phyloP scores from a whole-genome alignment of 2,329 filamentous ascomycete genomes.

The Pestalotiopsis sp. region DNA sequence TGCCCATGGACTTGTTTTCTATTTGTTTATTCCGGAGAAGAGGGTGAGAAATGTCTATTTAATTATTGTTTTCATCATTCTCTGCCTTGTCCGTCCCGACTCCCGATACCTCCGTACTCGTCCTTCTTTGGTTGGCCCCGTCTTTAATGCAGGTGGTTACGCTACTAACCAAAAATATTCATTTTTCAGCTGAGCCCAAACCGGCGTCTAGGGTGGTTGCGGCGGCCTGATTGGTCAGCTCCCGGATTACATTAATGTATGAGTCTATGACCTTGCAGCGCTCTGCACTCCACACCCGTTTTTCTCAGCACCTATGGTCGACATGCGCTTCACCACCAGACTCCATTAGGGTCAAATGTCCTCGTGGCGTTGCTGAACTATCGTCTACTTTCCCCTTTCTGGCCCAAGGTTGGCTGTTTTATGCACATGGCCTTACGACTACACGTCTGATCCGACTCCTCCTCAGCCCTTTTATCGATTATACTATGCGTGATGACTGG shows the following conservation, averaged over 20 bases:
- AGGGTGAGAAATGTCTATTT: too few species aligned
- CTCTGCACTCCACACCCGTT: constrained; percentile 11
- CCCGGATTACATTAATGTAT: constrained; percentile 15
- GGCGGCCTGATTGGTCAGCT: constrained; percentile 18
- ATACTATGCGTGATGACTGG: background rate
- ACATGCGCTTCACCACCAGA: constrained; percentile 26
- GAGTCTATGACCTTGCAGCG: too few species aligned
- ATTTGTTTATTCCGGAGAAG: background rate
- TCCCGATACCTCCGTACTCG: background rate
- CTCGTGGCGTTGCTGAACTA: constrained; percentile 33
- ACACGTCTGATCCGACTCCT: background rate
- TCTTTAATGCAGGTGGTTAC: constrained; percentile 10
- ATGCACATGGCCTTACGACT: background rate
- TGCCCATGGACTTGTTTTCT: background rate
- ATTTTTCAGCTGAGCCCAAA: constrained; percentile 23
- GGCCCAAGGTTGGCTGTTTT: constrained; percentile 10
- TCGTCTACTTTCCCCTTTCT: constrained; percentile 19
- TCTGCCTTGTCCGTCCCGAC: background rate
- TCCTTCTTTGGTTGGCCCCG: background rate
- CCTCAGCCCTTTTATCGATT: background rate
- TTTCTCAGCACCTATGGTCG: constrained; percentile 12
- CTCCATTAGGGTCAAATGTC: constrained; percentile 27
- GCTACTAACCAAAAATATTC: constrained; percentile 18
- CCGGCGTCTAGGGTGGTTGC: constrained; percentile 7
- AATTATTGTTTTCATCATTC: background rate